Evolutionary conservation across 2,329 filamentous ascomycete genomes (phyloP).

Genomic region (Alternaria arbusti): DNA sequence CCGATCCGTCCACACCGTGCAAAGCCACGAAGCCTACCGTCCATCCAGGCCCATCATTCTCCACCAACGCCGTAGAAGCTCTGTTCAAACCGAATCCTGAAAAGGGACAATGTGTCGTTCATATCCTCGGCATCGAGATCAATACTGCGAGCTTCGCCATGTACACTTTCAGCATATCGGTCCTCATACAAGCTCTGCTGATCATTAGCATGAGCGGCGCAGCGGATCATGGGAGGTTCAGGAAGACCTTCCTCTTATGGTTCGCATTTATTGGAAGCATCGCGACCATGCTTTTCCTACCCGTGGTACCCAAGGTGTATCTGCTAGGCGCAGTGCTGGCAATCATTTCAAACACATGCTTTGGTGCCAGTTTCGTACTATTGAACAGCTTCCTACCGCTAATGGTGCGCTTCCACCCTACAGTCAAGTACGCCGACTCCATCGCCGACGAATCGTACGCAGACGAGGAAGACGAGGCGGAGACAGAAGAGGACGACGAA

Average conservation of each 20-base stretch:
- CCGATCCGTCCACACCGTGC: constrained; percentile 78
- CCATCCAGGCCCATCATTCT: constrained; percentile 27
- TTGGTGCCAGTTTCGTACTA: constrained; percentile 93
- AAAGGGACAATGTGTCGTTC: constrained; percentile 75
- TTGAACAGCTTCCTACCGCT: constrained; percentile 94
- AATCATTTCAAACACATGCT: constrained; percentile 90
- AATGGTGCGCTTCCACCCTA: constrained; percentile 84
- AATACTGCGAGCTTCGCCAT: constrained; percentile 98
- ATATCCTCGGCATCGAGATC: constrained; percentile 81
- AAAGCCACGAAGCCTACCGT: constrained; percentile 65
- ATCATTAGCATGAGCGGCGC: constrained; percentile 97
- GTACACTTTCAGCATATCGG: constrained; percentile 96
- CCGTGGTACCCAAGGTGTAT: constrained; percentile 76
- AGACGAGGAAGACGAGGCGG: constrained; percentile 40
- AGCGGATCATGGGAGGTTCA: constrained; percentile 86
- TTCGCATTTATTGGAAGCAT: constrained; percentile 84
- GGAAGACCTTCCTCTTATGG: constrained; percentile 83
- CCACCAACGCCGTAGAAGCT: constrained; percentile 19
- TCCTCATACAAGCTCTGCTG: constrained; percentile 84
- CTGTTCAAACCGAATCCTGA: constrained; percentile 35
- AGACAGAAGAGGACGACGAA: constrained; percentile 19
- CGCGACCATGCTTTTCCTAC: constrained; percentile 87
- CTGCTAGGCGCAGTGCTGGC: constrained; percentile 82
- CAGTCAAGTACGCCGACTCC: constrained; percentile 49
- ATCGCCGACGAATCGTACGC: constrained; percentile 24